These are phyloP conservation scores for Moniliophthora roreri DNA, from an alignment of 1,284 basidiomycete genomes.

Conservation along the genomic window DNA sequence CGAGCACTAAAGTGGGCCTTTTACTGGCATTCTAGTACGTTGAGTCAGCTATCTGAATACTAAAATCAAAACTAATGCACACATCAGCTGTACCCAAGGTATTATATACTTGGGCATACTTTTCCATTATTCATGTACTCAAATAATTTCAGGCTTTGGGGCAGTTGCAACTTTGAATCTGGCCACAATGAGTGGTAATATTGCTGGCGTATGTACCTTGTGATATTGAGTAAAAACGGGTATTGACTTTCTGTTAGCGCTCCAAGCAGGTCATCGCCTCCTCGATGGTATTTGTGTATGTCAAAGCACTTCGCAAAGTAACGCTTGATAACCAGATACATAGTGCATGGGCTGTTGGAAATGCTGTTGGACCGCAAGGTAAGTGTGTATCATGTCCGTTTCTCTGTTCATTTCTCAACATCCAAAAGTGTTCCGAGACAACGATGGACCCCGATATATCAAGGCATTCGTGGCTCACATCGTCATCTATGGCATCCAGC, in stretches of 20 bases:
- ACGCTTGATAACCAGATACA: neutral
- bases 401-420: neutral
- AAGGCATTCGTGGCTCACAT: conserved; percentile 50
- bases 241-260: conserved; percentile 22
- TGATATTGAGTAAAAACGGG: neutral
- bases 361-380: conserved; percentile 50
- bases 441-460: conserved; percentile 47
- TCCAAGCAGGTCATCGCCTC: conserved; percentile 50
- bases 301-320: neutral
- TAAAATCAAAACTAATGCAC: neutral
- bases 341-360: conserved; percentile 49
- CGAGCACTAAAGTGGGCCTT: conserved; percentile 45
- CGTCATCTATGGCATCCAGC: conserved; percentile 47
- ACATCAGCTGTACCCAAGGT: conserved; percentile 40
- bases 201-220: conserved; percentile 32
- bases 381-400: neutral
- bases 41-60: neutral
- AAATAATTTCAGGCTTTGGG: too few species aligned
- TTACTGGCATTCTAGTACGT: conserved; percentile 50
- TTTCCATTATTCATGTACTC: too few species aligned
- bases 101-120: too few species aligned
- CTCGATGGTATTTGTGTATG: conserved; percentile 43
- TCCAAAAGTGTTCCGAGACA: conserved; percentile 39
- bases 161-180: conserved; percentile 43
- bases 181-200: conserved; percentile 46